These are phyloP conservation scores for Lichtheimia hyalospora DNA, from an alignment of 371 early-diverging fungal species.

Conservation along the genomic window DNA sequence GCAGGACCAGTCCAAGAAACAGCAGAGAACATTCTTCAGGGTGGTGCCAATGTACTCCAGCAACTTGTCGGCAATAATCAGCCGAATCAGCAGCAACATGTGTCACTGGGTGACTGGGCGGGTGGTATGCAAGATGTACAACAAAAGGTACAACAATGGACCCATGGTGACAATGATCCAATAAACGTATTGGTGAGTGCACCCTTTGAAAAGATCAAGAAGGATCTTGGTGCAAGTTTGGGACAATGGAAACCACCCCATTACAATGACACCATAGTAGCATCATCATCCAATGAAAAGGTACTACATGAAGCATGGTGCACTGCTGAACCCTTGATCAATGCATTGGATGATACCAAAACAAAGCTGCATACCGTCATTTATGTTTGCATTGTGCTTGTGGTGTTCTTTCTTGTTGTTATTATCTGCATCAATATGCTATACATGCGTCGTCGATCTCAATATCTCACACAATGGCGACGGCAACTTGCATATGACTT, in stretches of 20 bases:
- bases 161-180: conserved; percentile 12
- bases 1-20: conserved; percentile 29
- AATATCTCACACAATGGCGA: neutral
- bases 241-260: conserved; percentile 5
- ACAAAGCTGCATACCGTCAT: too few species aligned
- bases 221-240: conserved; percentile 18
- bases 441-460: neutral
- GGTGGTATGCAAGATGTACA: conserved; percentile 18
- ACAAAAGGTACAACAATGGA: conserved; percentile 26
- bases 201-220: conserved; percentile 27
- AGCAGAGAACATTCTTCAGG: conserved; percentile 18
- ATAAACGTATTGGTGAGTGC: conserved; percentile 13
- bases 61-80: neutral
- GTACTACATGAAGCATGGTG: too few species aligned
- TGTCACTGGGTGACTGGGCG: conserved; percentile 25
- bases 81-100: neutral
- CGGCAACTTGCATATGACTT: neutral
- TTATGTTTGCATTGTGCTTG: neutral
- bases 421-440: neutral
- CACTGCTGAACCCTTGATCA: too few species aligned
- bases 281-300: too few species aligned
- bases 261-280: too few species aligned
- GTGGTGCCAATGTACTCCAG: neutral
- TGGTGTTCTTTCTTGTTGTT: neutral
- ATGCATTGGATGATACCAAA: too few species aligned